Conservation (phyloP, 768 basidiomycete genomes). For the Butyriboletus loyo region DNA sequence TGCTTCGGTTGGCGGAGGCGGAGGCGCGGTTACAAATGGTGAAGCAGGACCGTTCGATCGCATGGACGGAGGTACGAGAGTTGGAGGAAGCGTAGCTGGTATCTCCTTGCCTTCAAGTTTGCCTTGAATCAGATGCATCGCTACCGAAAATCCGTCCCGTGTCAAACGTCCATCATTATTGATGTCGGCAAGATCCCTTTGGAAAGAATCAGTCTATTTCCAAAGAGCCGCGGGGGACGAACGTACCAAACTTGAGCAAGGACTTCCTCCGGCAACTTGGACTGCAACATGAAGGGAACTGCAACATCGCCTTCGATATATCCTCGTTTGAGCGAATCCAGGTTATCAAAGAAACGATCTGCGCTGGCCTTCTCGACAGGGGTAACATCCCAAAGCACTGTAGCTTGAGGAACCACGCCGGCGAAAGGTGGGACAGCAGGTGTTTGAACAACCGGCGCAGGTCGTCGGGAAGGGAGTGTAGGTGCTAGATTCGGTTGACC, state of each 20-base stretch:
- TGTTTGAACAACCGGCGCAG: constrained; percentile 16
- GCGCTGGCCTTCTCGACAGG: constrained; percentile 71
- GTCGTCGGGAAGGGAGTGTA: constrained; percentile 21
- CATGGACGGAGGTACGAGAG: constrained; percentile 81
- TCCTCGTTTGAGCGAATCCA: constrained; percentile 73
- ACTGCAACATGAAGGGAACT: constrained; percentile 93
- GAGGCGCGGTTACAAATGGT: constrained; percentile 38
- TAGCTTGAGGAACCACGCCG: constrained; percentile 24
- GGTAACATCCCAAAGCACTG: constrained; percentile 77
- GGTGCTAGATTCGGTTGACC: constrained; percentile 33
- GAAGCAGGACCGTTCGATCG: constrained; percentile 41
- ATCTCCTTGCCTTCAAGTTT: constrained; percentile 79
- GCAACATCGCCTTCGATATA: constrained; percentile 92
- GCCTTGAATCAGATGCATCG: constrained; percentile 88
- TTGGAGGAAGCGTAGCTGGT: constrained; percentile 63
- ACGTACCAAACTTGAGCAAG: constrained; percentile 92
- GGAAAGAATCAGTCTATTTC: neutral
- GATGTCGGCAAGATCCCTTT: constrained; percentile 91
- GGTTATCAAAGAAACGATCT: constrained; percentile 76
- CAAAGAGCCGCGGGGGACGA: neutral
- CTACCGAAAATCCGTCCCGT: constrained; percentile 92
- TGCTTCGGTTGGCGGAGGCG: constrained; percentile 35
- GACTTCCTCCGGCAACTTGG: constrained; percentile 73
- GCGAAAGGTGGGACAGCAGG: constrained; percentile 28
- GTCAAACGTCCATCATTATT: constrained; percentile 84